phyloP scores from a whole-genome alignment of 1,284 basidiomycete genomes.

The Malassezia pachydermatis region DNA sequence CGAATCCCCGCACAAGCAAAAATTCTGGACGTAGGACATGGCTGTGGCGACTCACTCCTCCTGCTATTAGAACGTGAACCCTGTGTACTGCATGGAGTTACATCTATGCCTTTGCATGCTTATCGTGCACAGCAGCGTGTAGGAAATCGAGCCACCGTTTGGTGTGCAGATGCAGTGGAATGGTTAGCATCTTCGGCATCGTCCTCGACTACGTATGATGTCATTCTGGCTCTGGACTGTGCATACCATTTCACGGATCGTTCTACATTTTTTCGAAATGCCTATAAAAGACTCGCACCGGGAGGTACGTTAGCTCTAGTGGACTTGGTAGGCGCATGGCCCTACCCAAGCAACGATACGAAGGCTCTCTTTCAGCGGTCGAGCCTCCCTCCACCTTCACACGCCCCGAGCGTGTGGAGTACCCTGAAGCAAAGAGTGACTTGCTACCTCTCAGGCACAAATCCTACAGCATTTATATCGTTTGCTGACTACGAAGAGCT shows the following conservation, averaged over 20 bases:
- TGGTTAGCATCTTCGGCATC: slow-evolving; percentile 18
- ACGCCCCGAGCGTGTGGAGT: slow-evolving; percentile 16
- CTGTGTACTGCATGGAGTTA: slow-evolving; percentile 34
- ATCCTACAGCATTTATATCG: slow-evolving; percentile 23
- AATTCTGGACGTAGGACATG: slow-evolving; percentile 42
- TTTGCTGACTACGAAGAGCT: slow-evolving; percentile 23
- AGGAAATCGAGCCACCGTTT: slow-evolving; percentile 16
- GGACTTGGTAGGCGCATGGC: slow-evolving; percentile 32
- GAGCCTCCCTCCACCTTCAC: slow-evolving; percentile 17
- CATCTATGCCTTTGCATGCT: slow-evolving; percentile 28
- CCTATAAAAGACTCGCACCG: slow-evolving; percentile 19
- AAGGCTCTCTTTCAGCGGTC: slow-evolving; percentile 2
- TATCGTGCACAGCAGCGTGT: slow-evolving; percentile 19
- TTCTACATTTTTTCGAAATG: slow-evolving; percentile 25
- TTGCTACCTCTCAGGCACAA: slow-evolving; percentile 21
- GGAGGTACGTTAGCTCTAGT: slow-evolving; percentile 35
- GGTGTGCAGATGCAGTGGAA: slow-evolving; percentile 27
- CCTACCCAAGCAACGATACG: slow-evolving; percentile 20
- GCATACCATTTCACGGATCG: slow-evolving; percentile 41
- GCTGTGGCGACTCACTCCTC: slow-evolving; percentile 39
- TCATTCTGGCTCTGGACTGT: slow-evolving; percentile 43
- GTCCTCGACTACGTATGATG: slow-evolving; percentile 23
- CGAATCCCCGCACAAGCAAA: slow-evolving; percentile 17
- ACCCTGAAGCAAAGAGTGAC: slow-evolving; percentile 19
- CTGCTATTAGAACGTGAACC: slow-evolving; percentile 23